Conservation (phyloP, 805 yeast genomes). For the Lipomyces spencermartinsiae region DNA sequence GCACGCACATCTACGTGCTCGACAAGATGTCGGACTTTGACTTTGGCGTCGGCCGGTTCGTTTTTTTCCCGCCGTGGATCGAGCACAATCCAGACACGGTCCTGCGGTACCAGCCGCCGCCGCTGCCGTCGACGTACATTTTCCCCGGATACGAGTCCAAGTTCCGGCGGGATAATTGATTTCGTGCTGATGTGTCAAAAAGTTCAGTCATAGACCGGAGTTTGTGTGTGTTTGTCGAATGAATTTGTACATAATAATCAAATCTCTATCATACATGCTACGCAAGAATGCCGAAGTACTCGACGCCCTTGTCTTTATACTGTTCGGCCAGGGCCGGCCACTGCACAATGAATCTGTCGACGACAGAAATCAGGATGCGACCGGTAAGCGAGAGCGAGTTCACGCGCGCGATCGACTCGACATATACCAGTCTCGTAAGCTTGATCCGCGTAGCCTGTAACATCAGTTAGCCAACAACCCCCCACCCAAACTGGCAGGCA, state of each 20-base stretch:
- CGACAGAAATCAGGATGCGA: slow-evolving; percentile 66
- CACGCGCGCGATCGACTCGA: slow-evolving; percentile 89
- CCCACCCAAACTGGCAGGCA: slow-evolving; percentile 13
- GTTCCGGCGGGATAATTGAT: slow-evolving; percentile 17
- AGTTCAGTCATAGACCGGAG: neutral
- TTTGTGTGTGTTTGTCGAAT: neutral
- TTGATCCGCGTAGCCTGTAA: slow-evolving; percentile 24
- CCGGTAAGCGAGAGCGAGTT: slow-evolving; percentile 79
- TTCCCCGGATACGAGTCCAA: slow-evolving; percentile 37
- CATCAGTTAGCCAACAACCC: no score
- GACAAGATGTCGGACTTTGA: slow-evolving; percentile 88
- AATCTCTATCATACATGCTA: slow-evolving; percentile 43
- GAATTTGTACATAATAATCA: neutral
- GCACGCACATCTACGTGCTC: slow-evolving; percentile 87
- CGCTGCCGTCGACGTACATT: slow-evolving; percentile 28
- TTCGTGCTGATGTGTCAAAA: neutral
- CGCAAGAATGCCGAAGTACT: slow-evolving; percentile 78
- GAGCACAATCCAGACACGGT: slow-evolving; percentile 59
- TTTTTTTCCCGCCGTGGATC: slow-evolving; percentile 81
- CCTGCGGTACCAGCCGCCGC: slow-evolving; percentile 31
- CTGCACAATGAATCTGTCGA: slow-evolving; percentile 84
- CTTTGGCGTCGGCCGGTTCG: slow-evolving; percentile 88
- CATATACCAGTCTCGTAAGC: slow-evolving; percentile 68
- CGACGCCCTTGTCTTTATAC: slow-evolving; percentile 59
- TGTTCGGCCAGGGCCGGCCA: slow-evolving; percentile 69